phyloP scores from a whole-genome alignment of 176 grass and related monocot species.

The Leersia perrieri region DNA sequence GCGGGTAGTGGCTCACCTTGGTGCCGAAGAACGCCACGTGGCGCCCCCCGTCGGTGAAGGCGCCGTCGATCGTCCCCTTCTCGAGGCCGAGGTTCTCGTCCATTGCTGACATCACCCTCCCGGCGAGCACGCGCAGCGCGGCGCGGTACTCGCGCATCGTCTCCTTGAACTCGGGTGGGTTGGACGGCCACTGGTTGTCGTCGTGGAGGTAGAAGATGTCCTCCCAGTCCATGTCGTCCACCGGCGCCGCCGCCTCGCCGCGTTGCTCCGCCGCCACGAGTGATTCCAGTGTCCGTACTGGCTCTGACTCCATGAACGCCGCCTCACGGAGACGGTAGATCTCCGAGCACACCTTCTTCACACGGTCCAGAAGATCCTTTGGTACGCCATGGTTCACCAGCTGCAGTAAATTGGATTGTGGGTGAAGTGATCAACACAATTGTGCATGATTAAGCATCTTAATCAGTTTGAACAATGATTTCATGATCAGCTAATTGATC shows the following conservation, averaged over 20 bases:
- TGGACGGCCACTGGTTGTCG: conserved; percentile 44
- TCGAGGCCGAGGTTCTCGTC: conserved; percentile 57
- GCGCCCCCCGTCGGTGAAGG: conserved; percentile 38
- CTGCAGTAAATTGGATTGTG: not conserved
- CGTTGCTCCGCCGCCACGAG: conserved; percentile 12
- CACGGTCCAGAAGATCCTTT: conserved; percentile 42
- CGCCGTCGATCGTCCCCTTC: conserved; percentile 33
- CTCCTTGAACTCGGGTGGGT: conserved; percentile 53
- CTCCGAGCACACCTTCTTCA: conserved; percentile 56
- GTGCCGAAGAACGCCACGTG: conserved; percentile 54
- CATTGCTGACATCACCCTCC: conserved; percentile 54
- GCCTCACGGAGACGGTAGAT: conserved; percentile 49
- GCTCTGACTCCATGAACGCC: conserved; percentile 40
- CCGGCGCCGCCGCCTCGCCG: conserved; percentile 22
- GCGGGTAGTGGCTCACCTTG: conserved; percentile 83
- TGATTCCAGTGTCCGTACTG: conserved; percentile 23
- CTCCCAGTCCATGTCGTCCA: conserved; percentile 64
- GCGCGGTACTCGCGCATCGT: conserved; percentile 64
- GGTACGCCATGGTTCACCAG: conserved; percentile 57
- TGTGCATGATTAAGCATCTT: not conserved
- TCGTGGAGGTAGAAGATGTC: conserved; percentile 63
- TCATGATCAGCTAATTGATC: not conserved
- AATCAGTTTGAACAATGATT: not conserved
- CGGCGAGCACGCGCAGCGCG: conserved; percentile 33
- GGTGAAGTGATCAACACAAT: not conserved